Percentiles rank a stretch among this genome's conserved stretches.
Evolutionary conservation across 352 stramenopile genomes (phyloP).

Genomic region (Phytophthora boehmeriae): DNA sequence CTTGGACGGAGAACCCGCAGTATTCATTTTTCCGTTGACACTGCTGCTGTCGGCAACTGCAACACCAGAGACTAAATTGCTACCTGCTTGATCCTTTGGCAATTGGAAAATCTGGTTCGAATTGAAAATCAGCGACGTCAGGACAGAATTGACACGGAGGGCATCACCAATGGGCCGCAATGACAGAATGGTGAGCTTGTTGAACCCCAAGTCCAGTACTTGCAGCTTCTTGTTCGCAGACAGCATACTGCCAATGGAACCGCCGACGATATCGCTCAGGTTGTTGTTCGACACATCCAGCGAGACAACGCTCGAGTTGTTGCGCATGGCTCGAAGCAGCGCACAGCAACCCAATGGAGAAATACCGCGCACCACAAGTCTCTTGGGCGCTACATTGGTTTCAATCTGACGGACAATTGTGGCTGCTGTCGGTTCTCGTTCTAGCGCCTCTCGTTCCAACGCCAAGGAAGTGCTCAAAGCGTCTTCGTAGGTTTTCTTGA

Average conservation of each 20-base stretch:
- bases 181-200: slow-evolving; percentile 48
- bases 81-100: slow-evolving; percentile 24
- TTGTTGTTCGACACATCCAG: slow-evolving; percentile 70
- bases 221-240: slow-evolving; percentile 55
- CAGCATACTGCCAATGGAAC: slow-evolving; percentile 58
- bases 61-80: slow-evolving; percentile 1
- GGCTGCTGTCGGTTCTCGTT: slow-evolving; percentile 47
- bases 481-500: slow-evolving; percentile 50
- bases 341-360: slow-evolving; percentile 61
- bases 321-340: slow-evolving; percentile 58
- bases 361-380: slow-evolving; percentile 53
- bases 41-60: slow-evolving; percentile 2
- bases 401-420: slow-evolving; percentile 61
- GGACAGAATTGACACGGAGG: slow-evolving; percentile 47
- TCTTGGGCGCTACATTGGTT: slow-evolving; percentile 49
- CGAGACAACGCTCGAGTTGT: slow-evolving; percentile 57
- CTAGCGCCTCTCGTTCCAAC: slow-evolving; percentile 48
- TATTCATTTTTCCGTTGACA: background rate
- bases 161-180: slow-evolving; percentile 44
- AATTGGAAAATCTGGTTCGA: slow-evolving; percentile 55
- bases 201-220: slow-evolving; percentile 63
- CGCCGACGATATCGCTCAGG: slow-evolving; percentile 48
- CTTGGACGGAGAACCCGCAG: slow-evolving; percentile 12
- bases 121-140: slow-evolving; percentile 64
- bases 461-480: slow-evolving; percentile 42